phyloP scores from a whole-genome alignment of 164 flowering plant species.

The Berberis vulgaris region DNA sequence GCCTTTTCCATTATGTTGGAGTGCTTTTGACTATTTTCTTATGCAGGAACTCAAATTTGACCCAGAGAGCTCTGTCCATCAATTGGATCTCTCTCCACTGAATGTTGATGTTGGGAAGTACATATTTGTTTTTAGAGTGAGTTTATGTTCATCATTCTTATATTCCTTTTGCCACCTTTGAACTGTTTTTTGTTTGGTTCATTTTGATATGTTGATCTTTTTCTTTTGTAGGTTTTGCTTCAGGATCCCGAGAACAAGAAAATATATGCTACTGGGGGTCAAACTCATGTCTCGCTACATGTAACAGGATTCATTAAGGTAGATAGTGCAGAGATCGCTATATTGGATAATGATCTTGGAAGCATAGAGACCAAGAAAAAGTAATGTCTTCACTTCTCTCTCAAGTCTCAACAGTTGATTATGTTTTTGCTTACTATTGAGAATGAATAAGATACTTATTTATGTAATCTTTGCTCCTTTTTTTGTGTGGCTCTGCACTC shows the following conservation, averaged over 20 bases:
- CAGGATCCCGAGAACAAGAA: slow-evolving; percentile 55
- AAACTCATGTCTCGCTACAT: slow-evolving; percentile 40
- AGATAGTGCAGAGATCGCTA: slow-evolving; percentile 56
- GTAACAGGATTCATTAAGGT: slow-evolving; percentile 61
- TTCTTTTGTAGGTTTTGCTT: slow-evolving; percentile 42
- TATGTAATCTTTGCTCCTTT: too few relatives aligned
- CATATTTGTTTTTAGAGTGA: slow-evolving; percentile 70
- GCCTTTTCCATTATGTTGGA: slow-evolving; percentile 4
- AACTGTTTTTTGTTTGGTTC: slow-evolving; percentile 7
- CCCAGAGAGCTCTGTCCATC: slow-evolving; percentile 33
- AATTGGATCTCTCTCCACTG: slow-evolving; percentile 47
- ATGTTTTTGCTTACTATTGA: too few relatives aligned
- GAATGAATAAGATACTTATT: too few relatives aligned
- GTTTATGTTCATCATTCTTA: slow-evolving; percentile 9
- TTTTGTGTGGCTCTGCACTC: too few relatives aligned
- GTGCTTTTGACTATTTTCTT: slow-evolving; percentile 1
- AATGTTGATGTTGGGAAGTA: slow-evolving; percentile 75
- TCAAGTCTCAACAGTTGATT: background rate
- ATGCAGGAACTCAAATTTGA: slow-evolving; percentile 74
- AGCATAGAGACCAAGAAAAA: slow-evolving; percentile 55
- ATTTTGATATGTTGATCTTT: background rate
- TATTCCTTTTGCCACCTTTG: background rate
- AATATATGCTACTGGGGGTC: slow-evolving; percentile 65
- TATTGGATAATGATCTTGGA: slow-evolving; percentile 82
- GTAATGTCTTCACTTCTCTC: slow-evolving; percentile 26